Evolutionary conservation across 2,329 filamentous ascomycete species (phyloP), one percentile per base, ranked within the genome.

Genomic region (Talaromyces islandicus): DNA sequence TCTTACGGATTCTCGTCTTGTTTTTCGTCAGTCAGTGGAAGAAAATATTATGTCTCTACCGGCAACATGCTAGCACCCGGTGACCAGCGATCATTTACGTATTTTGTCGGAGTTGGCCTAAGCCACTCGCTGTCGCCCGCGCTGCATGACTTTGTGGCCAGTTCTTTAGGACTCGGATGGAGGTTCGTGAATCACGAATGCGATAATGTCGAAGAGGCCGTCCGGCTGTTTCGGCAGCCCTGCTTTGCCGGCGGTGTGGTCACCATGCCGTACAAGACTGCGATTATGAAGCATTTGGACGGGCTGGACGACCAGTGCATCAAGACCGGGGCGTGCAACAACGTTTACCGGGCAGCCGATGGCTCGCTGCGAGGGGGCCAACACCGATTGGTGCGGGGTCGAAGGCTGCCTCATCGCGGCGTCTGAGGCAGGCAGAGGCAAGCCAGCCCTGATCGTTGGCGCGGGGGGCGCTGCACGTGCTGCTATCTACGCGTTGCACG

Each of bases 301-400:
- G 69, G 67, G 1, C 63, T 76, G 1, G 77, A 78, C 51, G 67
- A 73, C 0, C 66, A 74, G 1, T 71, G 70, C 1, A 57, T 62
- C 0, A 70, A 66, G 11, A 72, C 78, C 3, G 74, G 75, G 2
- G 77, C 77, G 4, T 66, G 67, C 9, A 58, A 52, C 30, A 58
- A 58, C 50, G 56, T 58, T 29, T 58, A 58, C 29, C 48, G 25
- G 21, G 35, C 56, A 24, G 30, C 55, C 0, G 61, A 70, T 24
- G 64, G 67, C 4, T 64, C 60, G 10, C 64, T 78, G 0, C 63
- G 66, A 7, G 77, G 77, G 76, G 2, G 75, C 73, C 7, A 80
- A 80, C 61, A 80, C 77, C 1, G 77, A 80, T 61, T 78, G 77
- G 76, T 62, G 70, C 1, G 76, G 78, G 1, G 73, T 80, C 57